Evolutionary conservation across 139 green algal genomes (phyloP).

Genomic region (Gonium pectorale): DNA sequence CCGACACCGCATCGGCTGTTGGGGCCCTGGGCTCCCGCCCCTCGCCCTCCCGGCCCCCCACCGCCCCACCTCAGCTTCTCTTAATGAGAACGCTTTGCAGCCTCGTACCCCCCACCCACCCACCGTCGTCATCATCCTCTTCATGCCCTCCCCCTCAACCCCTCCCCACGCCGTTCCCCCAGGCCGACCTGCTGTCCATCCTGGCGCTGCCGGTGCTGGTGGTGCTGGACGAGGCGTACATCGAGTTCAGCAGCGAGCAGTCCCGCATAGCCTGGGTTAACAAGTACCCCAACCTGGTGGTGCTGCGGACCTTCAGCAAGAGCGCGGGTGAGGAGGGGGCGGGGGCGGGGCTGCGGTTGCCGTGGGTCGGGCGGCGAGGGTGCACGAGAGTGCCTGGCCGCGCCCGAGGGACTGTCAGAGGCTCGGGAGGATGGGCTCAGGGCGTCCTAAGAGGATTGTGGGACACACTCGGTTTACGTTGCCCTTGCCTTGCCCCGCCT

Average conservation of each 20-base stretch:
- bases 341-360: background rate
- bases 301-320: slow-evolving; percentile 98
- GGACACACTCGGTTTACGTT: no score
- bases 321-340: slow-evolving; percentile 77
- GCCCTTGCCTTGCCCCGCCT: background rate
- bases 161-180: background rate
- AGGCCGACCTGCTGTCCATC: slow-evolving; percentile 72
- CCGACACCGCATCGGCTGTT: no score
- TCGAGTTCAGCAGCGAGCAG: slow-evolving; percentile 89
- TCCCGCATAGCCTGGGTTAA: slow-evolving; percentile 80
- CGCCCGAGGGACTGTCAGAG: no score
- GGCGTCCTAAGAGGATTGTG: no score
- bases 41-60: background rate
- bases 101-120: no score
- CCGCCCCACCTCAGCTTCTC: no score
- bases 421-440: no score
- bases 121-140: no score
- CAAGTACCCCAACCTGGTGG: slow-evolving; percentile 90
- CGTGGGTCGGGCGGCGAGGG: background rate
- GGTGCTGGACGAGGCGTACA: slow-evolving; percentile 99
- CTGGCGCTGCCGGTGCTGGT: slow-evolving; percentile 92
- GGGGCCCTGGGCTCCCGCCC: no score
- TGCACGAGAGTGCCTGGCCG: background rate
- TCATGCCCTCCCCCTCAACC: background rate
- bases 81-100: no score